A percentile compares a stretch with the other conserved stretches of the same genome.
phyloP scores from a whole-genome alignment of 805 yeast genomes.

The Candida cerambycidarum region DNA sequence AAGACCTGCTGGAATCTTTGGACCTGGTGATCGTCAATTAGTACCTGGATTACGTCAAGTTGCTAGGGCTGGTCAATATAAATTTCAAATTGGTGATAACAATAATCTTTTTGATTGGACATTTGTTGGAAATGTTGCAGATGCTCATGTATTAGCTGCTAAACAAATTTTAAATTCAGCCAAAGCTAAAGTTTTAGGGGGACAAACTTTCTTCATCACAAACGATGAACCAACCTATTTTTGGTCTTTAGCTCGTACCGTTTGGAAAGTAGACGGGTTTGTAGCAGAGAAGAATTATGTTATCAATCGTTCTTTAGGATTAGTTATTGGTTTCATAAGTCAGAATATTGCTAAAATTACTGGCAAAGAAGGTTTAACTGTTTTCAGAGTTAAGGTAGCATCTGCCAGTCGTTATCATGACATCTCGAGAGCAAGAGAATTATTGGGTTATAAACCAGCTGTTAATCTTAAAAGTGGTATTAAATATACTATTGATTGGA shows the following conservation, averaged over 20 bases:
- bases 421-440: slow-evolving; percentile 77
- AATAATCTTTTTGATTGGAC: slow-evolving; percentile 95
- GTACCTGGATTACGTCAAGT: slow-evolving; percentile 90
- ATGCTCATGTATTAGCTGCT: slow-evolving; percentile 93
- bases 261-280: slow-evolving; percentile 96
- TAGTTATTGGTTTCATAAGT: slow-evolving; percentile 78
- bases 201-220: slow-evolving; percentile 86
- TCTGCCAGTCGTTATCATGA: slow-evolving; percentile 94
- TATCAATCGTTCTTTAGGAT: slow-evolving; percentile 71
- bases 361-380: slow-evolving; percentile 90
- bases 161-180: slow-evolving; percentile 57
- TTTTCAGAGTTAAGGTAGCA: slow-evolving; percentile 88
- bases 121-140: slow-evolving; percentile 97
- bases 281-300: slow-evolving; percentile 68
- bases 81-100: slow-evolving; percentile 93
- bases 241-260: slow-evolving; percentile 95
- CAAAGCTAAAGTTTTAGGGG: slow-evolving; percentile 55
- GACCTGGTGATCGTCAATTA: slow-evolving; percentile 96
- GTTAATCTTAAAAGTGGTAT: slow-evolving; percentile 82
- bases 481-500: slow-evolving; percentile 77
- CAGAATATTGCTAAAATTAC: slow-evolving; percentile 66
- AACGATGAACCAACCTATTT: slow-evolving; percentile 94
- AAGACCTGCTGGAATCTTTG: slow-evolving; percentile 97
- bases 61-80: slow-evolving; percentile 80
- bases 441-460: slow-evolving; percentile 77